These are phyloP conservation scores for Pulveroboletus sp. DNA, from an alignment of 768 basidiomycete species.

Conservation along the genomic window DNA sequence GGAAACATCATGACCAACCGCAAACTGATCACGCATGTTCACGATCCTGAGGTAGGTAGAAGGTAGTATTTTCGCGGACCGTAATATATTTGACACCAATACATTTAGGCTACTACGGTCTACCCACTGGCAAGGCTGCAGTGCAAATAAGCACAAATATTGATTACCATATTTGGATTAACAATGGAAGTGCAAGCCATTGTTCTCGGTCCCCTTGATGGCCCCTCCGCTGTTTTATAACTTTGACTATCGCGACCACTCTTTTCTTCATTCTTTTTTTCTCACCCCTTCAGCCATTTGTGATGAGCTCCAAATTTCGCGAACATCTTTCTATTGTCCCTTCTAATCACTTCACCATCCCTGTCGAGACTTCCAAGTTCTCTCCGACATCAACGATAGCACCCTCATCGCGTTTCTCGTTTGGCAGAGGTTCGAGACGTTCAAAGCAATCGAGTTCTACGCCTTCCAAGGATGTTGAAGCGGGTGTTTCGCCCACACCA, in stretches of 20 bases:
- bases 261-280: neutral
- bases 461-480: constrained; percentile 25
- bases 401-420: constrained; percentile 28
- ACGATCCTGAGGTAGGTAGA: neutral
- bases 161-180: constrained; percentile 18
- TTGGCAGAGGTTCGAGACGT: constrained; percentile 16
- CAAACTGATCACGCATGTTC: too few relatives aligned
- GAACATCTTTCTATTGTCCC: constrained; percentile 29
- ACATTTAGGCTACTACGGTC: too few relatives aligned
- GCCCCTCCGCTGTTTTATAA: constrained; percentile 2
- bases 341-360: constrained; percentile 8
- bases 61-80: too few relatives aligned
- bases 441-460: neutral
- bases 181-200: constrained; percentile 6
- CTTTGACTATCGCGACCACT: constrained; percentile 9
- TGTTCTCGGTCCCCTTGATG: constrained; percentile 18
- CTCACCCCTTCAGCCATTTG: neutral
- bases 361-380: constrained; percentile 38
- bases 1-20: neutral
- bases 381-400: constrained; percentile 42
- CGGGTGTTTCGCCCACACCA: constrained; percentile 17
- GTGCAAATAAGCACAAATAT: neutral
- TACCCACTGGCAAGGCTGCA: too few relatives aligned
- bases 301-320: constrained; percentile 31
- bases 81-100: neutral